Conservation (phyloP, 2,329 filamentous ascomycete genomes). For the Fusarium papillatum region DNA sequence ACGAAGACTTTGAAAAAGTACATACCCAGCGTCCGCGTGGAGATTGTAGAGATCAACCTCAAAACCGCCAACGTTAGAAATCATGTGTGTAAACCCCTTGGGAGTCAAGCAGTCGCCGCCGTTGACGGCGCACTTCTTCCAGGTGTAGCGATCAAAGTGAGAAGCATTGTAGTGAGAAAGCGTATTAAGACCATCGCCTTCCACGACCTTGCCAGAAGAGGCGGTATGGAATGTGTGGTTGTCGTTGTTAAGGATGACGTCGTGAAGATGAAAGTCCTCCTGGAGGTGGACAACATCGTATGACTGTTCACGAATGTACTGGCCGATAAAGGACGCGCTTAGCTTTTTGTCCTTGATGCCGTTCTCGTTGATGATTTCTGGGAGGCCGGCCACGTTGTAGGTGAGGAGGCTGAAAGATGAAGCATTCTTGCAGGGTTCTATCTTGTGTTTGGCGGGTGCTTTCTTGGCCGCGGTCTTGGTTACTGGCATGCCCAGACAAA, state of each 20-base stretch:
- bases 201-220: neutral
- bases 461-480: neutral
- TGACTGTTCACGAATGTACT: neutral
- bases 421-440: neutral
- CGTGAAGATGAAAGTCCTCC: neutral
- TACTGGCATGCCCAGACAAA: neutral
- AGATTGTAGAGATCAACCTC: slow-evolving; percentile 68
- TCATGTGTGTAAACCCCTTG: neutral
- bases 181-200: neutral
- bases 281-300: neutral
- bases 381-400: neutral
- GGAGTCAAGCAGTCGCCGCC: neutral
- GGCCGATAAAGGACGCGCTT: neutral
- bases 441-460: neutral
- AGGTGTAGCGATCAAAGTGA: neutral
- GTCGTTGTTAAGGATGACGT: neutral
- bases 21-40: slow-evolving; percentile 66
- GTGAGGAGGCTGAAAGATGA: neutral
- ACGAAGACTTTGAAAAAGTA: rapidly evolving
- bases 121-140: neutral
- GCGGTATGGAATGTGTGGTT: neutral
- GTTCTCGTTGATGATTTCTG: neutral
- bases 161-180: neutral
- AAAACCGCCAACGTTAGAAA: neutral
- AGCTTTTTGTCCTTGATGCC: neutral